phyloP scores from a whole-genome alignment of 805 yeast species.

The Candida alai region DNA sequence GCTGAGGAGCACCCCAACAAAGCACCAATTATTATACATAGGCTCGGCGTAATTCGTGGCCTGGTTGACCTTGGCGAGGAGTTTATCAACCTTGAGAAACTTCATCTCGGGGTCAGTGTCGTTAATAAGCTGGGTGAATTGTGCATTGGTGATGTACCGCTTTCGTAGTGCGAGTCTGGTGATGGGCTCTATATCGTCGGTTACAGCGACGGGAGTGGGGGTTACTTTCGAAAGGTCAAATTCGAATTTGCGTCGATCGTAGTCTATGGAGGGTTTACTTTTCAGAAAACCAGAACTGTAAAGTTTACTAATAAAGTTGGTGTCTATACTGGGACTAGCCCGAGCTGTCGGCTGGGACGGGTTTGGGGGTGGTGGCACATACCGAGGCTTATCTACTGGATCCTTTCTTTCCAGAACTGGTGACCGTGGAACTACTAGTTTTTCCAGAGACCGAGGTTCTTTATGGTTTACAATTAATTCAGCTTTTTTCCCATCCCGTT shows the following conservation, averaged over 20 bases:
- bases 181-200: constrained; percentile 19
- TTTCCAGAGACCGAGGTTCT: background rate
- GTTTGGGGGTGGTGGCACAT: too few species aligned
- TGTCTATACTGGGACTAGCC: background rate
- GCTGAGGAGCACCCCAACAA: constrained; percentile 60
- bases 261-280: constrained; percentile 16
- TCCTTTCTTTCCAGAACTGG: too few species aligned
- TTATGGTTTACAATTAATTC: constrained; percentile 1
- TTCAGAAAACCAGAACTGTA: constrained; percentile 11
- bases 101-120: constrained; percentile 38
- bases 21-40: constrained; percentile 70
- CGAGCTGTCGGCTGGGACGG: too few species aligned
- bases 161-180: constrained; percentile 22
- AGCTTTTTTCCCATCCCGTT: constrained; percentile 1
- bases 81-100: constrained; percentile 52
- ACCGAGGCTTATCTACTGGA: too few species aligned
- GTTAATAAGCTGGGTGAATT: constrained; percentile 35
- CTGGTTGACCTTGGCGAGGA: constrained; percentile 62
- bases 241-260: constrained; percentile 20
- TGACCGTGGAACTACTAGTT: constrained; percentile 11
- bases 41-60: constrained; percentile 67
- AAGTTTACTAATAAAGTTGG: constrained; percentile 18
- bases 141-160: constrained; percentile 42
- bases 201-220: constrained; percentile 4
- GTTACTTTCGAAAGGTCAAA: constrained; percentile 16